Evolutionary conservation across 352 stramenopile genomes (phyloP), one percentile per base, ranked within the genome.

Genomic region (Globisporangium splendens): DNA sequence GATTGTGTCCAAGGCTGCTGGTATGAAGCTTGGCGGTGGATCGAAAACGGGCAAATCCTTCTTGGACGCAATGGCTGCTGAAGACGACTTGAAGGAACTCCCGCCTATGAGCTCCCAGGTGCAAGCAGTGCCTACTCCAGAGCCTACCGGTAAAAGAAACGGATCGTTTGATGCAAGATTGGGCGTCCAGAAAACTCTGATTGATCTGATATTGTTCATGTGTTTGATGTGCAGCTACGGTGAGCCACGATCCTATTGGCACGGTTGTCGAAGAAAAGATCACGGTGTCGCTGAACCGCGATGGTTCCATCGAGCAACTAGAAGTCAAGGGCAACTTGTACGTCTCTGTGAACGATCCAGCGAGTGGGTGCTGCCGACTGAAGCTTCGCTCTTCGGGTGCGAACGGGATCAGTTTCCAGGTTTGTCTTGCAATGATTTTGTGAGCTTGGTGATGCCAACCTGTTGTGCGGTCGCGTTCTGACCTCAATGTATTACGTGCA

Each of bases 181-280:
- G 28, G 28, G 28, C 28, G 28, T 35, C 28, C 28, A 8, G 28
- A 8, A 35, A 10, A 35, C 28, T 35, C 7, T 35, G 10, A 35
- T 35, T 35, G 24, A 31, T 5, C 24, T 31, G 28, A 35, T 35
- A 35, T 35, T 35, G 28, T 58, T 28, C 52, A 41, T 49, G 12
- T 14, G 21, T 1, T 12, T 38, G 8, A 24, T 15, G 8, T 59
- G 10, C 31, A 68, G 73, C 69, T 35, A 79, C 77, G 13, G 83
- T 93, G 52, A 93, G 79, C 64, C 70, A 86, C 62, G 86, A 95
- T 57, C 86, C 86, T 7, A 88, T 95, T 58, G 82, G 82, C 43
- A 79, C 80, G 5, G 80, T 91, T 20, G 84, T 95, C 1, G 86
- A 95, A 46, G 86, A 95, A 64, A 95, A 95, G 61, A 89, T 95